Evolutionary conservation across 805 yeast genomes (phyloP).

Genomic region (Grigorovia jiainica): DNA sequence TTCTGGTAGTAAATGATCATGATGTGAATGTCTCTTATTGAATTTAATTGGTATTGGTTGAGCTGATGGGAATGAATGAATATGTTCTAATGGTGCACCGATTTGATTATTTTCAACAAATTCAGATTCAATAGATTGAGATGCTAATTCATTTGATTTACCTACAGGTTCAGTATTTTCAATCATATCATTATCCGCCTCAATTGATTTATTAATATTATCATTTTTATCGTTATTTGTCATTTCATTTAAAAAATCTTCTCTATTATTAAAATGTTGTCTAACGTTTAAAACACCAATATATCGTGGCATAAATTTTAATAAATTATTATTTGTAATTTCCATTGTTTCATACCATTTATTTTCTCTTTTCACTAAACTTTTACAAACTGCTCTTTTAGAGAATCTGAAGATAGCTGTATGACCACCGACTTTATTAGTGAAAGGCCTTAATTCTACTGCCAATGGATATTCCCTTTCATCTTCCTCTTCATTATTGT

Average conservation of each 20-base stretch:
- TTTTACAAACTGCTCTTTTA: conserved; percentile 87
- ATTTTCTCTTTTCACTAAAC: conserved; percentile 82
- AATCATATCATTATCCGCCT: conserved; percentile 5
- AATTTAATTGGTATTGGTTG: conserved; percentile 6
- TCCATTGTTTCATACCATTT: conserved; percentile 88
- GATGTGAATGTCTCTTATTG: conserved; percentile 1
- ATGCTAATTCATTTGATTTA: conserved; percentile 3
- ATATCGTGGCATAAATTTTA: conserved; percentile 84
- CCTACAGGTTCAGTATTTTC: conserved; percentile 4
- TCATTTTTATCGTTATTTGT: conserved; percentile 7
- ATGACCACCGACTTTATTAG: conserved; percentile 95
- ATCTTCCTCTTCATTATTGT: conserved; percentile 20
- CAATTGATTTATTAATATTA: conserved; percentile 2
- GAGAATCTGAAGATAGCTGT: conserved; percentile 92
- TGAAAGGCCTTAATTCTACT: conserved; percentile 84
- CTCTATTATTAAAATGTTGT: conserved; percentile 39
- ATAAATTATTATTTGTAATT: conserved; percentile 59
- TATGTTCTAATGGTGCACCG: conserved; percentile 10
- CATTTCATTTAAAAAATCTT: conserved; percentile 17
- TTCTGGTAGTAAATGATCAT: conserved; percentile 41
- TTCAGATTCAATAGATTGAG: conserved; percentile 1
- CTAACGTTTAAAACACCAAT: conserved; percentile 92
- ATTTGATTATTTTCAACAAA: neutral
- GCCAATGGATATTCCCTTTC: conserved; percentile 53
- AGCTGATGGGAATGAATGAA: conserved; percentile 13